Conservation (phyloP, 148 eudicot genomes). For the Oxyria digyna region DNA sequence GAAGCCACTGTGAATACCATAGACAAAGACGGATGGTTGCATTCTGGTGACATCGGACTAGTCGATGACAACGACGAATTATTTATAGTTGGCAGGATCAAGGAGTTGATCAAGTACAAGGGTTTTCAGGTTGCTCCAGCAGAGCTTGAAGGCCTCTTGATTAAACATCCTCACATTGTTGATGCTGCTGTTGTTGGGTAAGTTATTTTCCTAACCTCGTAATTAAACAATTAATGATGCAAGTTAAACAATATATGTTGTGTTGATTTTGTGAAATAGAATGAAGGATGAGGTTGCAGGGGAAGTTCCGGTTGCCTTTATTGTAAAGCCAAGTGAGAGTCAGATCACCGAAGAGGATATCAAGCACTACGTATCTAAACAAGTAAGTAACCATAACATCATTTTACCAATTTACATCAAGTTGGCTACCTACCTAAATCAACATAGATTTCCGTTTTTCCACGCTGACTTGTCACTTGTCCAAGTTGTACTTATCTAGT, state of each 20-base stretch:
- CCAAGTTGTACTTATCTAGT: no score
- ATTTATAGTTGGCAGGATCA: conserved; percentile 72
- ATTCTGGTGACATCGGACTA: conserved; percentile 77
- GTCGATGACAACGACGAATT: conserved; percentile 73
- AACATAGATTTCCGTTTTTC: no score
- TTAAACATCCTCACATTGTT: conserved; percentile 47
- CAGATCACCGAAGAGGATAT: conserved; percentile 65
- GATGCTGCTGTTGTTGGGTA: conserved; percentile 96
- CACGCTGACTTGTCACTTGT: no score
- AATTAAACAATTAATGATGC: neutral
- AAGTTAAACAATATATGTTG: neutral
- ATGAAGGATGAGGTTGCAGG: conserved; percentile 85
- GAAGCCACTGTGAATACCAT: conserved; percentile 61
- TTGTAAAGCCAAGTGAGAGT: conserved; percentile 51
- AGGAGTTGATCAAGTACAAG: conserved; percentile 81
- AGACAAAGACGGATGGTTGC: conserved; percentile 78
- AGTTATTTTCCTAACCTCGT: conserved; percentile 15
- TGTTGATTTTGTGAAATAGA: conserved; percentile 18
- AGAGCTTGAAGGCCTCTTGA: conserved; percentile 74
- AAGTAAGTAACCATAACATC: conserved; percentile 25
- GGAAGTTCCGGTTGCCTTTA: conserved; percentile 87
- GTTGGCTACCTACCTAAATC: no score
- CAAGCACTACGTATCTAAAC: conserved; percentile 66
- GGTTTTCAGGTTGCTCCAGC: conserved; percentile 95
- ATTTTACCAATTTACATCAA: no score